These are phyloP conservation scores for Amniculicola lignicola DNA, from an alignment of 495 filamentous ascomycete species.

Conservation along the genomic window DNA sequence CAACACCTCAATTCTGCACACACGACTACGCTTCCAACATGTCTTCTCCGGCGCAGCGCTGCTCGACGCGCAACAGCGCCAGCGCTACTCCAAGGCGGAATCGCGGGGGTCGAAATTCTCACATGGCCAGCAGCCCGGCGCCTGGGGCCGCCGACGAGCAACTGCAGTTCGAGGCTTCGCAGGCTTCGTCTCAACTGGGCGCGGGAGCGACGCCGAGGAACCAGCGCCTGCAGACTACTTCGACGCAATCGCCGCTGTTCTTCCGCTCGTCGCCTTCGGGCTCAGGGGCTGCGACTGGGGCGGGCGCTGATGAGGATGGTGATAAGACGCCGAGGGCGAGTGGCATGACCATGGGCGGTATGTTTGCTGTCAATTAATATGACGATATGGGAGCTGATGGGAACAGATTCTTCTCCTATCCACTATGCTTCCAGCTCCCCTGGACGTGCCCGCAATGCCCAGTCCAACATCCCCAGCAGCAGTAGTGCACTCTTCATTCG, in stretches of 20 bases:
- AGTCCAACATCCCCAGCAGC: constrained; percentile 67
- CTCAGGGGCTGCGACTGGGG: constrained; percentile 55
- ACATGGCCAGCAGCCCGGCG: constrained; percentile 50
- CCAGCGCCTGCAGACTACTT: constrained; percentile 25
- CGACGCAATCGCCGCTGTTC: constrained; percentile 77
- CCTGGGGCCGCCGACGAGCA: constrained; percentile 49
- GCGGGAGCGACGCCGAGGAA: constrained; percentile 43
- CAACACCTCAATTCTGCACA: background rate
- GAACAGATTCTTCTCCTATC: constrained; percentile 81
- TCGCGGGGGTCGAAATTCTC: constrained; percentile 52
- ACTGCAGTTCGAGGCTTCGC: constrained; percentile 41
- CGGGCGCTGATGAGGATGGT: constrained; percentile 64
- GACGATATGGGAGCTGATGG: background rate
- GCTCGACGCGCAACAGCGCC: constrained; percentile 55
- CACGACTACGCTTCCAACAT: constrained; percentile 37
- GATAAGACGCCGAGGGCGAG: constrained; percentile 75
- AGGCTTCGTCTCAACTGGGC: constrained; percentile 48
- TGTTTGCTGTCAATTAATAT: constrained; percentile 22
- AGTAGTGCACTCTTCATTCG: constrained; percentile 84
- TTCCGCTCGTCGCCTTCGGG: constrained; percentile 69
- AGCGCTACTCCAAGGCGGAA: constrained; percentile 56
- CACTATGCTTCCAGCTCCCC: constrained; percentile 84
- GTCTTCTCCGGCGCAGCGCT: constrained; percentile 57
- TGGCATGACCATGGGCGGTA: constrained; percentile 62
- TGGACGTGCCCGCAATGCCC: constrained; percentile 50